Percentiles rank a stretch among this genome's conserved stretches.
Evolutionary conservation across 148 eudicot genomes (phyloP).

Genomic region (Rhododendron ferrugineum): DNA sequence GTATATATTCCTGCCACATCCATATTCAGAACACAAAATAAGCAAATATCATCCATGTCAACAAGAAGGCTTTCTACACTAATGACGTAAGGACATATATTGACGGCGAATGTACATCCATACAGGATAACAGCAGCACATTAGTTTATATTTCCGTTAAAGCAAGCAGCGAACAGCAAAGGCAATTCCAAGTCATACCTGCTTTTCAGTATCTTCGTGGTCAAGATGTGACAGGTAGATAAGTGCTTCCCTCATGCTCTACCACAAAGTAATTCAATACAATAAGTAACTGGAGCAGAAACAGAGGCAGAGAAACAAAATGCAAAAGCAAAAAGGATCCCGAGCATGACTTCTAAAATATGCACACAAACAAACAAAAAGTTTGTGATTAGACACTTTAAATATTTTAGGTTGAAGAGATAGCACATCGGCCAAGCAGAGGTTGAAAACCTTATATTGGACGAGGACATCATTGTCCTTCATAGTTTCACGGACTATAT

Average conservation of each 20-base stretch:
- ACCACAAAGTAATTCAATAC: slow-evolving; percentile 24
- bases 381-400: background rate
- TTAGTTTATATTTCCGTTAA: background rate
- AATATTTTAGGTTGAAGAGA: background rate
- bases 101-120: background rate
- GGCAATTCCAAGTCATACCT: slow-evolving; percentile 46
- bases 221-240: slow-evolving; percentile 94
- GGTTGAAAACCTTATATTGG: slow-evolving; percentile 78
- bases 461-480: slow-evolving; percentile 98
- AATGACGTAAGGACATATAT: background rate
- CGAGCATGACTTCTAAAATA: background rate
- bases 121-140: background rate
- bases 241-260: slow-evolving; percentile 98
- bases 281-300: background rate
- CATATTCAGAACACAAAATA: background rate
- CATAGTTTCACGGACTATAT: slow-evolving; percentile 99
- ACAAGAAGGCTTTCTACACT: background rate
- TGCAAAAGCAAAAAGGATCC: background rate
- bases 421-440: background rate
- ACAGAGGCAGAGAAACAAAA: background rate
- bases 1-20: background rate
- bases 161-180: background rate
- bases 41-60: background rate
- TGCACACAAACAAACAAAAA: background rate
- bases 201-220: slow-evolving; percentile 97